Conservation (phyloP, 139 green algal species). For the Edaphochlamys debaryana region DNA sequence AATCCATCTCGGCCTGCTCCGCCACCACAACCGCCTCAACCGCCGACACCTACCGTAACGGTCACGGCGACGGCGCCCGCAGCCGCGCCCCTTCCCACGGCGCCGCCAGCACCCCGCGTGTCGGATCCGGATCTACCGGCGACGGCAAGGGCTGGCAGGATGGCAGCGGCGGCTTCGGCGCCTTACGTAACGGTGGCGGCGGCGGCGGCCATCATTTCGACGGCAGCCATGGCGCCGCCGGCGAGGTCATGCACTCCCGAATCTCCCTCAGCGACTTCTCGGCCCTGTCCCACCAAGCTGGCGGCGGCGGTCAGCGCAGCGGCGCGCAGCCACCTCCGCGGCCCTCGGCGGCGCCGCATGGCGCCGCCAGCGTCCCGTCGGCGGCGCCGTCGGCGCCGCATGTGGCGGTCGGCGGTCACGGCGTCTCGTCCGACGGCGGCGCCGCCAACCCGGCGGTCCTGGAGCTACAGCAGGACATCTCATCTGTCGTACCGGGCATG, state of each 20-base stretch:
- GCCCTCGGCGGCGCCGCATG: no score
- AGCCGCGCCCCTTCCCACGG: neutral
- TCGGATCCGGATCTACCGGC: no score
- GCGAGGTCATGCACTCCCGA: neutral
- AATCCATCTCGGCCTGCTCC: constrained; percentile 20
- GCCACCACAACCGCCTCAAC: neutral
- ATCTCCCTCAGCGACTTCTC: constrained; percentile 27
- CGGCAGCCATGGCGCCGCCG: no score
- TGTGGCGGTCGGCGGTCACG: neutral
- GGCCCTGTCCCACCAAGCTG: neutral
- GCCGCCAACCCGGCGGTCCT: neutral
- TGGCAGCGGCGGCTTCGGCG: no score
- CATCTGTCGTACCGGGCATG: constrained; percentile 39
- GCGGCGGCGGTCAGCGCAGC: neutral
- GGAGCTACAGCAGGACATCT: constrained; percentile 45
- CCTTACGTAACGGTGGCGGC: no score
- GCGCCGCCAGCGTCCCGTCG: neutral
- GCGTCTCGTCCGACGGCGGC: neutral
- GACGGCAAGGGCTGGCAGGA: neutral
- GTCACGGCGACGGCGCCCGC: neutral
- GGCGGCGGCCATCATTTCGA: no score
- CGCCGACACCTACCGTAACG: neutral
- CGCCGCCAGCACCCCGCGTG: neutral
- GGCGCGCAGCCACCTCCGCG: no score
- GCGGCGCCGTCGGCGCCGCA: neutral